Evolutionary conservation across 129 eudicot species (phyloP), one percentile per base, ranked within the genome.

Genomic region (Centrapalus pauciflorus): DNA sequence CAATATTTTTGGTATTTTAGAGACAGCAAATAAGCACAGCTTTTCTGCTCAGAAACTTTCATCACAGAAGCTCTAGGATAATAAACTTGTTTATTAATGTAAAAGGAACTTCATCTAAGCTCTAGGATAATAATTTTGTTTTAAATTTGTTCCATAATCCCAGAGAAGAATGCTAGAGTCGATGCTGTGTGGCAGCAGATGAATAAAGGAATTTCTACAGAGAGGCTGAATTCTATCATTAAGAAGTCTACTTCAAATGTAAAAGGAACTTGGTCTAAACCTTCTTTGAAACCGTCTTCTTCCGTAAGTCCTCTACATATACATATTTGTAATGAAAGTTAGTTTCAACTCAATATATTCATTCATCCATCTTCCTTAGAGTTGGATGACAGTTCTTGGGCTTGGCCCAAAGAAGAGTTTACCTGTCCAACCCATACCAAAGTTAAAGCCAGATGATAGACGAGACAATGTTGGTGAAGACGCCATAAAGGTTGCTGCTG

Each of bases 171-270:
- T 76, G 86, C 86, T 61, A 83, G 89, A 50, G 92, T 84, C 19
- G 89, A 89, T 77, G 96, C 90, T 55, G 81, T 93, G 9, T 93
- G 99, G 99, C 82, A 88, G 77, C 95, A 84, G 69, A 93, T 93
- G 99, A 86, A 82, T 28, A 93, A 89, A 80, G 99, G 99, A 70
- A 92, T 93, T 28, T 86, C 99, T 5, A 35, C 64, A 17, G 79
- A 74, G 76, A 78, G 86, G 71, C 87, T 93, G 10, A 83, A 93
- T 57, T 86, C 92, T 19, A 76, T 86, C 63, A 50, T 82, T 54
- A 72, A 76, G 70, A 85, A 73, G 71, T 66, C 70, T 61, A 74
- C 70, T 38, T 49, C 96, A 60, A 50, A 51, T 34, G 12, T 28
- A 14, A 84, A 81, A 43, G 80, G 64, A 78, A 66, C 81, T 49